Percentiles rank a stretch among this genome's conserved stretches.
Conservation (phyloP, 139 green algal genomes). For the Chlamydomonas urium region DNA sequence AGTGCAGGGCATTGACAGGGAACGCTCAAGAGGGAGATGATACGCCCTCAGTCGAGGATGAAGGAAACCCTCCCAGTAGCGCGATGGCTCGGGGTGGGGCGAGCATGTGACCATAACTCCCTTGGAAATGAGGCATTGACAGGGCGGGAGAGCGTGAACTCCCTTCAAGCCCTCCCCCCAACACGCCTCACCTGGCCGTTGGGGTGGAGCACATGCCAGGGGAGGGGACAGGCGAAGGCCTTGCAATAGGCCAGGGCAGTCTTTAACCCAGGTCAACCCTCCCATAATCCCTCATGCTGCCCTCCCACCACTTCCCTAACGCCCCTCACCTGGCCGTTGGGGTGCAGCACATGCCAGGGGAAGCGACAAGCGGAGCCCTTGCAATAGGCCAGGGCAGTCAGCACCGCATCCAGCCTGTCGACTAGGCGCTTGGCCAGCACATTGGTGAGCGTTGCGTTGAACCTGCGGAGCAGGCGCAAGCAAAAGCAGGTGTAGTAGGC, state of each 20-base stretch:
- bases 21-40: no score
- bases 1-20: no score
- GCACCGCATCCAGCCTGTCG: conserved; percentile 7
- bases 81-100: no score
- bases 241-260: conserved; percentile 12
- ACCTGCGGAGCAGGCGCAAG: not conserved
- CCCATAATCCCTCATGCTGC: no score
- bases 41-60: no score
- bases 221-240: not conserved
- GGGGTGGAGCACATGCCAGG: not conserved
- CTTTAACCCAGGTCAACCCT: not conserved
- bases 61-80: no score
- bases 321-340: not conserved
- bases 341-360: conserved; percentile 3
- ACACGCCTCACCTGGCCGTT: not conserved
- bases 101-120: no score
- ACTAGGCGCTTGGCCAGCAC: not conserved
- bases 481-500: not conserved
- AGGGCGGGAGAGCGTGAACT: no score
- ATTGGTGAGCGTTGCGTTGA: not conserved
- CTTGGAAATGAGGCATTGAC: no score
- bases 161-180: no score
- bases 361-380: not conserved
- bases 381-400: conserved; percentile 14
- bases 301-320: no score